These are phyloP conservation scores for Rhizopogon vulgaris DNA, from an alignment of 768 basidiomycete genomes.

Conservation along the genomic window DNA sequence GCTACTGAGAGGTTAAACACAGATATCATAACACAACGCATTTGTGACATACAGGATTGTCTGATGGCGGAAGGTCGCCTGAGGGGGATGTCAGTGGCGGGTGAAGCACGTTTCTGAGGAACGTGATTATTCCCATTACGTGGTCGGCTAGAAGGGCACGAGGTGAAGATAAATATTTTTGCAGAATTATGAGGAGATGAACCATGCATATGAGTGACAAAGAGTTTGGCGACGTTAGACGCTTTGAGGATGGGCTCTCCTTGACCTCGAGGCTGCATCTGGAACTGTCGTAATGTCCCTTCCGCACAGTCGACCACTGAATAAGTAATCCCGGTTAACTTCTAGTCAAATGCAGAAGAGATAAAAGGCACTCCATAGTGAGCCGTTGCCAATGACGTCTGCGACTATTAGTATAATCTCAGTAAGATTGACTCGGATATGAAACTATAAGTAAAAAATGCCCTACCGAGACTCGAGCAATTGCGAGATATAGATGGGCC, in stretches of 20 bases:
- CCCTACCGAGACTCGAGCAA: constrained; percentile 55
- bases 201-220: constrained; percentile 87
- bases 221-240: constrained; percentile 56
- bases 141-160: constrained; percentile 50
- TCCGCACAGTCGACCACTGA: constrained; percentile 83
- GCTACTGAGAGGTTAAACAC: constrained; percentile 22
- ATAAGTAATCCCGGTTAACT: constrained; percentile 3
- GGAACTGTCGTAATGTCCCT: constrained; percentile 69
- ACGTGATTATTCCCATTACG: constrained; percentile 64
- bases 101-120: constrained; percentile 55
- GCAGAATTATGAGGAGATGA: constrained; percentile 8
- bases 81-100: constrained; percentile 28
- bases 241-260: constrained; percentile 30
- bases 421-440: not conserved
- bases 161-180: not conserved
- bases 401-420: constrained; percentile 35
- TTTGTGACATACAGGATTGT: constrained; percentile 7
- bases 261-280: constrained; percentile 39
- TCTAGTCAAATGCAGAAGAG: not conserved
- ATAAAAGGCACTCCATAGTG: constrained; percentile 58
- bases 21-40: not conserved
- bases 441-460: not conserved
- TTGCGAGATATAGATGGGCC: constrained; percentile 70
- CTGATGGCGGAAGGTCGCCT: constrained; percentile 6
- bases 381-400: constrained; percentile 45